A percentile compares a stretch with the other conserved stretches of the same genome.
Evolutionary conservation across 2,329 filamentous ascomycete genomes (phyloP).

Genomic region (Hortaea sp.): DNA sequence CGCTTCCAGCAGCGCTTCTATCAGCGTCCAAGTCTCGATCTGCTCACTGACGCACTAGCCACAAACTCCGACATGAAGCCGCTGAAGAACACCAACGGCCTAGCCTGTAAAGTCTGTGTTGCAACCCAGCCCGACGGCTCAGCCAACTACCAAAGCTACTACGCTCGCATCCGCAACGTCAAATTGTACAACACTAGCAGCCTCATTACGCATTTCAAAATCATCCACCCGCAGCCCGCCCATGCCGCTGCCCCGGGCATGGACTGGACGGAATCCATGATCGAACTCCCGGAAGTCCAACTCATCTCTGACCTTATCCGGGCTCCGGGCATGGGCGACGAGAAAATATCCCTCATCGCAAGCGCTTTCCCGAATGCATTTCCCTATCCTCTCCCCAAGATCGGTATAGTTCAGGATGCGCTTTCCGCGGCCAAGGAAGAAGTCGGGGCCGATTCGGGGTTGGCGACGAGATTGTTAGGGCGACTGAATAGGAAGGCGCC

Average conservation of each 20-base stretch:
- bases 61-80: conserved; percentile 31
- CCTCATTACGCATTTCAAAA: conserved; percentile 50
- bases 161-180: conserved; percentile 27
- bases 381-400: conserved; percentile 33
- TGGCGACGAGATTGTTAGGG: conserved; percentile 14
- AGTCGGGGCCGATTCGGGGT: conserved; percentile 7
- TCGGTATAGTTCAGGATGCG: conserved; percentile 27
- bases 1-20: conserved; percentile 49
- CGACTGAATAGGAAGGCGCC: conserved; percentile 21
- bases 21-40: conserved; percentile 47
- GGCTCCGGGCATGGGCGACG: conserved; percentile 46
- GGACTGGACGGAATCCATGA: conserved; percentile 53
- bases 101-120: conserved; percentile 31
- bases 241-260: conserved; percentile 22
- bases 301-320: conserved; percentile 40
- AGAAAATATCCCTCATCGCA: conserved; percentile 33
- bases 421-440: not conserved
- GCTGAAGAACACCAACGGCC: conserved; percentile 33
- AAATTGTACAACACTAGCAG: conserved; percentile 39
- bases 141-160: conserved; percentile 24
- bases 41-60: conserved; percentile 40
- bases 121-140: conserved; percentile 13
- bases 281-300: conserved; percentile 46
- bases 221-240: conserved; percentile 39
- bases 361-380: conserved; percentile 27